A percentile compares a stretch with the other conserved stretches of the same genome.
These are phyloP conservation scores for Cladosporium sphaerospermum DNA, from an alignment of 2,329 filamentous ascomycete genomes.

Conservation along the genomic window DNA sequence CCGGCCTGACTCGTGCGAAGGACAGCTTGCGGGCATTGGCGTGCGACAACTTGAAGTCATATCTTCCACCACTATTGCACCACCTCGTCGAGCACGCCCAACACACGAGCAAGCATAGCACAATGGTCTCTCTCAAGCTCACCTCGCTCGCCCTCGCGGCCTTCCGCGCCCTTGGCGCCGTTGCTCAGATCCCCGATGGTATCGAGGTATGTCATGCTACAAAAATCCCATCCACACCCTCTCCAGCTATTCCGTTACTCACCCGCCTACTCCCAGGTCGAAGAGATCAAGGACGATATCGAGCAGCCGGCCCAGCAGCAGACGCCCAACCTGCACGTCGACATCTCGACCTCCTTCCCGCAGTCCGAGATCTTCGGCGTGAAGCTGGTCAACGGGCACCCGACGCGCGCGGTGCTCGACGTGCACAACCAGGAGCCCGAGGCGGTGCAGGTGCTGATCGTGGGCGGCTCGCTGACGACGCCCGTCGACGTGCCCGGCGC, in stretches of 20 bases:
- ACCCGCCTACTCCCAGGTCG: constrained; percentile 13
- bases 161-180: constrained; percentile 59
- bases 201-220: constrained; percentile 27
- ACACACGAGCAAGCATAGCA: not conserved
- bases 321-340: constrained; percentile 55
- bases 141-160: constrained; percentile 67
- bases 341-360: constrained; percentile 54
- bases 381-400: constrained; percentile 87
- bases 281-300: constrained; percentile 19
- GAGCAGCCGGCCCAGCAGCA: constrained; percentile 37
- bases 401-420: constrained; percentile 75
- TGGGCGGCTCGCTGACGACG: constrained; percentile 68
- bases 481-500: constrained; percentile 46
- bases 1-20: not conserved
- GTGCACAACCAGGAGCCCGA: constrained; percentile 76
- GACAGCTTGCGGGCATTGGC: not conserved
- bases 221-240: constrained; percentile 13
- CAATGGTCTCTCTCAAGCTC: constrained; percentile 69
- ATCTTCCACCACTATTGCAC: not conserved
- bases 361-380: constrained; percentile 80
- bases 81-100: not conserved
- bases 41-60: not conserved
- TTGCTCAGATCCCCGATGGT: constrained; percentile 46
- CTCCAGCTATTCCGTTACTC: too few species aligned
- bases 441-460: constrained; percentile 67